phyloP scores from a whole-genome alignment of 129 eudicot species.

The Centella asiatica region DNA sequence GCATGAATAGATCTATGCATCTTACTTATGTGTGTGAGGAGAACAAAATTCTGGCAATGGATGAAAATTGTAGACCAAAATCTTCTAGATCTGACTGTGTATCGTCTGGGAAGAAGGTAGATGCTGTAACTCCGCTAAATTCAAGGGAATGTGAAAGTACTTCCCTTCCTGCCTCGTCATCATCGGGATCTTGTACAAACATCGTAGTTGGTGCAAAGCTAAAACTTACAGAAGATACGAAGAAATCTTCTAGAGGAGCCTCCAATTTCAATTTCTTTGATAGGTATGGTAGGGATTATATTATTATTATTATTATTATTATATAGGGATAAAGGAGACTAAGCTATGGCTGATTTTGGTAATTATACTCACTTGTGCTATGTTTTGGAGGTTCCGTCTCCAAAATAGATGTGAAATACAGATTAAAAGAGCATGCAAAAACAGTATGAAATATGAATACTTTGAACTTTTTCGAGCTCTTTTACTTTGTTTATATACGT shows the following conservation, averaged over 20 bases:
- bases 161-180: slow-evolving; percentile 15
- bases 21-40: slow-evolving; percentile 19
- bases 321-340: too few relatives aligned
- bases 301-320: not conserved
- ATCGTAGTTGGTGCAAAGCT: slow-evolving; percentile 7
- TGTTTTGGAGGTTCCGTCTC: too few relatives aligned
- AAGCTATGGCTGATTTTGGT: too few relatives aligned
- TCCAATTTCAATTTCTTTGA: slow-evolving; percentile 71
- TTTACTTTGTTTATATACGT: too few relatives aligned
- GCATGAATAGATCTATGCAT: slow-evolving; percentile 31
- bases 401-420: too few relatives aligned
- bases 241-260: slow-evolving; percentile 38
- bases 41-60: slow-evolving; percentile 13
- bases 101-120: slow-evolving; percentile 17
- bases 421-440: too few relatives aligned
- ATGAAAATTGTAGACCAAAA: slow-evolving; percentile 24
- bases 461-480: too few relatives aligned
- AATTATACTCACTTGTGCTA: too few relatives aligned
- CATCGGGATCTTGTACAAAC: slow-evolving; percentile 14
- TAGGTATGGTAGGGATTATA: slow-evolving; percentile 32
- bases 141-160: slow-evolving; percentile 11
- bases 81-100: slow-evolving; percentile 24
- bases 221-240: slow-evolving; percentile 33
- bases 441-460: too few relatives aligned
- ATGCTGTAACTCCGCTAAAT: slow-evolving; percentile 18